Evolutionary conservation across 495 filamentous ascomycete species (phyloP), one percentile per base, ranked within the genome.

Genomic region (Choiromyces venosus): DNA sequence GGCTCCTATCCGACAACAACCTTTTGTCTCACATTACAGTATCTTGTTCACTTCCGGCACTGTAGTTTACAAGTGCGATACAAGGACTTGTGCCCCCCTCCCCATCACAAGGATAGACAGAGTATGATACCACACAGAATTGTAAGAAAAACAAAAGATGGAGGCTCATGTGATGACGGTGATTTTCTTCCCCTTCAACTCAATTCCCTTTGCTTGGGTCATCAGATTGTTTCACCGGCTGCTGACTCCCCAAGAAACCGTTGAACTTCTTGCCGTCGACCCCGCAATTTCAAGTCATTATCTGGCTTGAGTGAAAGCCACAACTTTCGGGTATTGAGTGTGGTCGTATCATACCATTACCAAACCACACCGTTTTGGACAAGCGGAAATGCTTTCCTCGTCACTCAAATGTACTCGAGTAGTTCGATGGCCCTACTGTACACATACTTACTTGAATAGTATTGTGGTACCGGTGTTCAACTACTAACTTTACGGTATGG

Each of bases 151-250:
- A 76, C 71, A 75, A 74, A 56, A 77, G 71, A 35, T 71, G 73
- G 73, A 77, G 69, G 74, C 74, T 77, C 75, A 76, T 77, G 75
- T 77, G 74, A 77, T 72, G 68, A 71, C 36, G 66, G 65, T 69
- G 44, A 77, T 70, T 69, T 77, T 71, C 46, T 5, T 68, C 65
- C 64, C 52, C 10, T 61, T 33, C 25, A 33, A 33, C 33, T 33
- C 25, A 33, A 33, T 6, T 33, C 25, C 25, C 25, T 33, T 18
- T 14, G 25, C 52, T 33, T 33, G 25, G 52, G 52, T 1, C 12
- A 33, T 61, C 12, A 18, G 52, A 33, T 61, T 61, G 52, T 61
- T 61, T 61, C 25, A 14, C 52, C 25, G 25, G 16, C 25, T 61
- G 52, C 52, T 61, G 52, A 61, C 52, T 61, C 25, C 25, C 25